Evolutionary conservation across 257 asterid genomes (phyloP).

Genomic region (Solanum etuberosum): DNA sequence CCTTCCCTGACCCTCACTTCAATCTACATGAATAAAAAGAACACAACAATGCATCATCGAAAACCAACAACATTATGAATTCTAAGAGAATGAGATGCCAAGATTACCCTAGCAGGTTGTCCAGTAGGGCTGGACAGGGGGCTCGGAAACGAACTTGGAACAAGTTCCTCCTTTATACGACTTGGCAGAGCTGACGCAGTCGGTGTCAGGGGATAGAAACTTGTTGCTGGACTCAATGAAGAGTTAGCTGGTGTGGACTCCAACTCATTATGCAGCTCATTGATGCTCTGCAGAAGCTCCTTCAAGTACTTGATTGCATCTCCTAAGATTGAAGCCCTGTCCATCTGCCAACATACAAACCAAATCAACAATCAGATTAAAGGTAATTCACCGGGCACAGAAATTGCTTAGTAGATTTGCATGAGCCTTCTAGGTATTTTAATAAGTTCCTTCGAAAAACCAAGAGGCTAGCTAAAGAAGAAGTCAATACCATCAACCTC

Average conservation of each 20-base stretch:
- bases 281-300: conserved; percentile 59
- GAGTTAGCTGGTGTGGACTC: conserved; percentile 44
- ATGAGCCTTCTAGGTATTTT: no score
- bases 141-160: conserved; percentile 49
- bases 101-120: conserved; percentile 51
- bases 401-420: background rate
- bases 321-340: conserved; percentile 74
- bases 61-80: background rate
- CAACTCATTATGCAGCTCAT: conserved; percentile 59
- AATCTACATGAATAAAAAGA: conserved; percentile 24
- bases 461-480: background rate
- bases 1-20: conserved; percentile 66
- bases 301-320: conserved; percentile 69
- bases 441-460: background rate
- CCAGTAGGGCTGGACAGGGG: conserved; percentile 62
- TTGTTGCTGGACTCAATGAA: conserved; percentile 17
- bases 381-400: background rate
- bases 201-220: conserved; percentile 47
- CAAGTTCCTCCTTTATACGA: conserved; percentile 58
- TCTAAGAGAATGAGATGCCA: background rate
- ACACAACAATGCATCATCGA: background rate
- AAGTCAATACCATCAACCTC: background rate
- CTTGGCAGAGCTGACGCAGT: conserved; percentile 31
- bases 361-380: background rate
- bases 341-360: conserved; percentile 39